These are phyloP conservation scores for Arabidopsis hybrid DNA, from an alignment of 441 rosid genomes.

Conservation along the genomic window DNA sequence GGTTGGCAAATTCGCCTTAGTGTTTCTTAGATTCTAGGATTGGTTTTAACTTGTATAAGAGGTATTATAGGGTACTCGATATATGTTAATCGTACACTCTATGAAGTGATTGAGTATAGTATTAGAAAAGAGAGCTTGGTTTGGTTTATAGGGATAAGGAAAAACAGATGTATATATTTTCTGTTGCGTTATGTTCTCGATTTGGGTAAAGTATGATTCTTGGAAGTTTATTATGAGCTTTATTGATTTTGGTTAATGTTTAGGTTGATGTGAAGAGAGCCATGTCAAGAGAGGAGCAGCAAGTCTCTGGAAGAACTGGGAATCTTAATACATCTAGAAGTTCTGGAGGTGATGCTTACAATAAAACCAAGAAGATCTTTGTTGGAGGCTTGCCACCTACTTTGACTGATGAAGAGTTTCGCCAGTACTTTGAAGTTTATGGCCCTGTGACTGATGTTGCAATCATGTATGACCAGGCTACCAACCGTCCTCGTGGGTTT, in stretches of 20 bases:
- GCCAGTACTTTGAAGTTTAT: conserved; percentile 80
- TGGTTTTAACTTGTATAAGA: no score
- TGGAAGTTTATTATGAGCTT: conserved; percentile 2
- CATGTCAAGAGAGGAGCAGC: conserved; percentile 94
- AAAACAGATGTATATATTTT: neutral
- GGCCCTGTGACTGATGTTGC: conserved; percentile 91
- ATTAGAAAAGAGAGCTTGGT: neutral
- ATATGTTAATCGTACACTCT: no score
- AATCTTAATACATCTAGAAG: conserved; percentile 60
- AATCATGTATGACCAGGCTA: conserved; percentile 92
- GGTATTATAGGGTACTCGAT: no score
- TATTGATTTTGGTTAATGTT: conserved; percentile 25
- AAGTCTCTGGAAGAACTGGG: conserved; percentile 67
- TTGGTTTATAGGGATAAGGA: neutral
- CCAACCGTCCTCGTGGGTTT: conserved; percentile 96
- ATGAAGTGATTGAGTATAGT: no score
- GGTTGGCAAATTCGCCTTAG: neutral
- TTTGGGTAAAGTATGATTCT: neutral
- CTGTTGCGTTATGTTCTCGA: neutral
- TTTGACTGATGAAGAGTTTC: conserved; percentile 85
- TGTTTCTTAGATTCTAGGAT: no score
- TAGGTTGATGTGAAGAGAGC: conserved; percentile 98
- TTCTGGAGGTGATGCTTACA: conserved; percentile 60
- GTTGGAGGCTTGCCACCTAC: conserved; percentile 98
- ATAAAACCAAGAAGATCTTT: conserved; percentile 86